phyloP scores from a whole-genome alignment of 2,329 filamentous ascomycete genomes.

The Nemania sp. region DNA sequence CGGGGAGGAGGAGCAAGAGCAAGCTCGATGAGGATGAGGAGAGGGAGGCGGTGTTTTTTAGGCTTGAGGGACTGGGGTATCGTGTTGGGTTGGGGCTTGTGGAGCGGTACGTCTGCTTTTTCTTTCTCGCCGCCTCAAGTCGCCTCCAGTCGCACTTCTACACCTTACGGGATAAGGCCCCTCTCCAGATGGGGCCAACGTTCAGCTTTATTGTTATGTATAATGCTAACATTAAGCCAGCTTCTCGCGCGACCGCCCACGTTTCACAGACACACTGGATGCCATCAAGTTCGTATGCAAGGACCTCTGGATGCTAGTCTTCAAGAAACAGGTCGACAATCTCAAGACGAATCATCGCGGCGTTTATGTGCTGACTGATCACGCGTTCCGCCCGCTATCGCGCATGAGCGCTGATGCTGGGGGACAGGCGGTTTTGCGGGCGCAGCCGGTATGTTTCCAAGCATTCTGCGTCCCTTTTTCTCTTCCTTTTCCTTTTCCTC shows the following conservation, averaged over 20 bases:
- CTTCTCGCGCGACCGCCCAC: constrained; percentile 80
- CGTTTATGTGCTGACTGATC: constrained; percentile 95
- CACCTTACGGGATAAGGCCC: too few species aligned
- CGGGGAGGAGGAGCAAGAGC: constrained; percentile 26
- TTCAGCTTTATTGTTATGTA: not conserved
- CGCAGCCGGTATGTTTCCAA: constrained; percentile 70
- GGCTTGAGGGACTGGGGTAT: constrained; percentile 84
- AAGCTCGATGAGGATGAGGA: constrained; percentile 76
- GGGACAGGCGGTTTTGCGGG: constrained; percentile 71
- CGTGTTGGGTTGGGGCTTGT: constrained; percentile 89
- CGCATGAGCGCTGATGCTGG: constrained; percentile 85
- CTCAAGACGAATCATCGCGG: constrained; percentile 97
- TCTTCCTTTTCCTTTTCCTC: constrained; percentile 6
- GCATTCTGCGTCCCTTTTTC: not conserved
- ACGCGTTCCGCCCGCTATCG: constrained; percentile 82
- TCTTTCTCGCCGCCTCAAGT: not conserved
- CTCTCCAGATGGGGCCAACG: too few species aligned
- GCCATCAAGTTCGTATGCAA: constrained; percentile 99
- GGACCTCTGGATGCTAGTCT: constrained; percentile 92
- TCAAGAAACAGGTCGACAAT: constrained; percentile 97
- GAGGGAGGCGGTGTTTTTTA: constrained; percentile 80
- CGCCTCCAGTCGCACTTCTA: not conserved
- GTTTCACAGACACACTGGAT: constrained; percentile 89
- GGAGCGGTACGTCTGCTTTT: constrained; percentile 67
- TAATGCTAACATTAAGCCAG: constrained; percentile 45